These are phyloP conservation scores for Pisolithus sp. DNA, from an alignment of 768 basidiomycete species.

Conservation along the genomic window DNA sequence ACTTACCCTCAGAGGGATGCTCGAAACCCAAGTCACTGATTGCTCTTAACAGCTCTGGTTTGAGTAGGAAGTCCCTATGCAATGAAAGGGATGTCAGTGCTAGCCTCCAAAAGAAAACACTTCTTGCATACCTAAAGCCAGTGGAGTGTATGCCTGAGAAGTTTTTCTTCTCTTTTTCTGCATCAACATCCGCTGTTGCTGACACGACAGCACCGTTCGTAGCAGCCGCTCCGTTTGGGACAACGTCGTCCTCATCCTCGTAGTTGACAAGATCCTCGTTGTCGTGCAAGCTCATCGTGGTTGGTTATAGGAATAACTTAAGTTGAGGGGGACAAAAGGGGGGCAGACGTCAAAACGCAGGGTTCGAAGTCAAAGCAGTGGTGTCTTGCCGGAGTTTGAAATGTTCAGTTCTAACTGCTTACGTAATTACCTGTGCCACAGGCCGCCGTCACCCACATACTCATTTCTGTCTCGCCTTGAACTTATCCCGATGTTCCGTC, in stretches of 20 bases:
- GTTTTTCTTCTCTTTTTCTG: slow-evolving; percentile 89
- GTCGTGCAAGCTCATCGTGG: slow-evolving; percentile 72
- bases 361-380: slow-evolving; percentile 13
- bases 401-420: not conserved
- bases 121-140: slow-evolving; percentile 76
- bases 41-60: slow-evolving; percentile 93
- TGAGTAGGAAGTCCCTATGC: slow-evolving; percentile 90
- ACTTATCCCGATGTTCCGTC: too few species aligned
- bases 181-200: slow-evolving; percentile 43
- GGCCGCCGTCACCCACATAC: too few species aligned
- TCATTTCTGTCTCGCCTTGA: too few species aligned
- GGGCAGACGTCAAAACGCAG: slow-evolving; percentile 12
- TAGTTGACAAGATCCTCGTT: slow-evolving; percentile 93
- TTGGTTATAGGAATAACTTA: slow-evolving; percentile 12
- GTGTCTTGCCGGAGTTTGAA: not conserved
- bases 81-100: slow-evolving; percentile 7
- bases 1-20: slow-evolving; percentile 95
- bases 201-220: slow-evolving; percentile 44
- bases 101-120: slow-evolving; percentile 2
- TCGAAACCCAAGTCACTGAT: slow-evolving; percentile 99
- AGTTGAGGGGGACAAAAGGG: slow-evolving; percentile 14
- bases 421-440: too few species aligned
- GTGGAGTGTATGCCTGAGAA: slow-evolving; percentile 99
- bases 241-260: slow-evolving; percentile 83
- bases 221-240: slow-evolving; percentile 51